A percentile compares a stretch with the other conserved stretches of the same genome.
These are phyloP conservation scores for Ceratobasidium sp. DNA, from an alignment of 1,284 basidiomycete species.

Conservation along the genomic window DNA sequence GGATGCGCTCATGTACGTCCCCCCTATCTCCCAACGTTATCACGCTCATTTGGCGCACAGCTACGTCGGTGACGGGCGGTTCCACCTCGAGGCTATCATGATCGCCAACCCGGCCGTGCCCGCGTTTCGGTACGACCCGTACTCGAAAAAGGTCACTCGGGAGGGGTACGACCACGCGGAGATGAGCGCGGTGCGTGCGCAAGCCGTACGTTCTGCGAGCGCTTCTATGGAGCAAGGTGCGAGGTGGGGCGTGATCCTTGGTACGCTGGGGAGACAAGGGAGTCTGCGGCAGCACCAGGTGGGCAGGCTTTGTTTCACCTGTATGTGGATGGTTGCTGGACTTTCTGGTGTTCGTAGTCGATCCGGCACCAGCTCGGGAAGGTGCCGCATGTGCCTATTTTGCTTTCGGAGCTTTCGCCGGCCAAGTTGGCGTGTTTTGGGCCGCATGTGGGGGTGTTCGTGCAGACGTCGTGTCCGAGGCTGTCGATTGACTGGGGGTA, in stretches of 20 bases:
- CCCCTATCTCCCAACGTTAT: not conserved
- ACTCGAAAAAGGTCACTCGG: conserved; percentile 95
- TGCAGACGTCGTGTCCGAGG: conserved; percentile 96
- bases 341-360: conserved; percentile 65
- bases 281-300: conserved; percentile 88
- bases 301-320: not conserved
- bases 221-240: conserved; percentile 63
- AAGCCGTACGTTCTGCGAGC: conserved; percentile 80
- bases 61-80: conserved; percentile 97
- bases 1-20: conserved; percentile 82
- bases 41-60: conserved; percentile 58
- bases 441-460: conserved; percentile 81
- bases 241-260: conserved; percentile 94
- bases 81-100: conserved; percentile 99
- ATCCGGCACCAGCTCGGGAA: conserved; percentile 74
- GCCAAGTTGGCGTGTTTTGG: conserved; percentile 90
- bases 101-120: conserved; percentile 97
- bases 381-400: conserved; percentile 85
- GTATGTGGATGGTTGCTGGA: conserved; percentile 28
- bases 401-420: conserved; percentile 96
- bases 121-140: conserved; percentile 98
- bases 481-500: conserved; percentile 99
- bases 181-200: conserved; percentile 82
- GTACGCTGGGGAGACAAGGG: conserved; percentile 95
- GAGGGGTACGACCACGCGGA: conserved; percentile 92